Conservation (phyloP, 108 stramenopile species). For the Cyclotella atomus region DNA sequence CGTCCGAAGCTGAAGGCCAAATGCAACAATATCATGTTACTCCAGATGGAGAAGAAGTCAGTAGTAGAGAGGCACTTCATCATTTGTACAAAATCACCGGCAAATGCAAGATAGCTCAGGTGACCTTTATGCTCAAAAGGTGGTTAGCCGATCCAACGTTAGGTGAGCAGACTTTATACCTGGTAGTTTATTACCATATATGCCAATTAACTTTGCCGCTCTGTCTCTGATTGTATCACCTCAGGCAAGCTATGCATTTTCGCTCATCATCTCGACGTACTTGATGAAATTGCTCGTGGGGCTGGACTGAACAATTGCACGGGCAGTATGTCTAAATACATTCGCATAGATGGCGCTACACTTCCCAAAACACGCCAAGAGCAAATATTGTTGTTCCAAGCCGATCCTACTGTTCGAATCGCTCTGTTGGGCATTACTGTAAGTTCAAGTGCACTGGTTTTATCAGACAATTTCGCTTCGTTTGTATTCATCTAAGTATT, state of each 20-base stretch:
- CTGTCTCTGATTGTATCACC: too few species aligned
- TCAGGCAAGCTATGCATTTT: conserved; percentile 95
- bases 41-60: conserved; percentile 34
- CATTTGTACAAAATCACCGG: conserved; percentile 87
- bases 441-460: not conserved
- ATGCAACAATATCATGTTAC: not conserved
- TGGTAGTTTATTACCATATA: too few species aligned
- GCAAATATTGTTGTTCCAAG: conserved; percentile 91
- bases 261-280: conserved; percentile 93
- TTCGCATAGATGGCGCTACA: conserved; percentile 95
- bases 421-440: conserved; percentile 92
- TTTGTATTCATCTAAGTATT: not conserved
- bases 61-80: conserved; percentile 75
- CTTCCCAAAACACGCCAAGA: conserved; percentile 88
- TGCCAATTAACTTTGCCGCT: not conserved
- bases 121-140: conserved; percentile 66
- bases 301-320: conserved; percentile 52
- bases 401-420: conserved; percentile 79
- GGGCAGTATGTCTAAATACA: conserved; percentile 57
- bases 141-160: conserved; percentile 76
- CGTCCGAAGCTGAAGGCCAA: not conserved
- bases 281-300: conserved; percentile 74
- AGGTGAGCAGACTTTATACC: too few species aligned
- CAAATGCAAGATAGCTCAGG: conserved; percentile 75
- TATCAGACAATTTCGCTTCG: not conserved